These are phyloP conservation scores for Xylogone sp. DNA, from an alignment of 2,329 filamentous ascomycete species.

Conservation along the genomic window DNA sequence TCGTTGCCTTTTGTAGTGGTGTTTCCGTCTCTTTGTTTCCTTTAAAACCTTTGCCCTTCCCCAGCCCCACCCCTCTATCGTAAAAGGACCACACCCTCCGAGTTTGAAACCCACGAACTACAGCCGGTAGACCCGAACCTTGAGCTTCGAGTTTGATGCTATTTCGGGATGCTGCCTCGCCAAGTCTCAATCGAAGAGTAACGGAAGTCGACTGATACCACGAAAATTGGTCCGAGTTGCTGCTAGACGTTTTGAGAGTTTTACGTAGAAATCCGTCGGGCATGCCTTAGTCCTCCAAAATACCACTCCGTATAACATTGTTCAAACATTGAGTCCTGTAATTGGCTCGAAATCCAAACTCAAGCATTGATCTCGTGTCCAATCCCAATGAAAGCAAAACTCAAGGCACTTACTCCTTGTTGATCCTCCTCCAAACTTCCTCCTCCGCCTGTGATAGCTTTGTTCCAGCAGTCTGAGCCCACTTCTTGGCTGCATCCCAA, in stretches of 20 bases:
- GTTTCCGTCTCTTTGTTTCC: not conserved
- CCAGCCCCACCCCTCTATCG: not conserved
- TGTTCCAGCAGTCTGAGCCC: constrained; percentile 52
- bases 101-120: not conserved
- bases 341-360: not conserved
- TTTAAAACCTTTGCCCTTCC: not conserved
- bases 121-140: not conserved
- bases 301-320: not conserved
- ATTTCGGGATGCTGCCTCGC: not conserved
- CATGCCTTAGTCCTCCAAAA: not conserved
- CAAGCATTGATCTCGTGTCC: no score
- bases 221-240: not conserved
- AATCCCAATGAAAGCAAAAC: not conserved
- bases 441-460: constrained; percentile 55
- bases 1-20: not conserved
- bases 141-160: not conserved
- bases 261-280: not conserved
- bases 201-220: not conserved
- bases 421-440: constrained; percentile 61
- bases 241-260: not conserved
- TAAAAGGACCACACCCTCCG: not conserved
- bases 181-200: not conserved
- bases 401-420: constrained; percentile 43
- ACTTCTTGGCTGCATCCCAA: constrained; percentile 55
- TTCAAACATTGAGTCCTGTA: no score